Base-by-base conservation (phyloP, 2,329 filamentous ascomycete genomes). In the Alternaria panax region DNA sequence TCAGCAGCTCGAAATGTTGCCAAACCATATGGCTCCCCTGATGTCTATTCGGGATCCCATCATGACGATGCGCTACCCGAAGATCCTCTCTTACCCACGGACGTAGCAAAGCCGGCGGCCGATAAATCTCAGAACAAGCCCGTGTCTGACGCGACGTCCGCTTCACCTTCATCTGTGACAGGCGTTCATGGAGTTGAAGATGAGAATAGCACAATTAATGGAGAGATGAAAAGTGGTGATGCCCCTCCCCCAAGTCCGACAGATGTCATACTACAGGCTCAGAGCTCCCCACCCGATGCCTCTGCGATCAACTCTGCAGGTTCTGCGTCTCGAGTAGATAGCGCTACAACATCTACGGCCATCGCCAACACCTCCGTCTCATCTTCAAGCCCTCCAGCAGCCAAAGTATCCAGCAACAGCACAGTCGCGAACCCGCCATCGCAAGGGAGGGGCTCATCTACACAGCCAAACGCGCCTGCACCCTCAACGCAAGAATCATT, bases 401-500 rank as follows among this genome's bases (percentile, higher is more conserved):
- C 54, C 5, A 74, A 63, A 55, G 20, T 60, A 16, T 45, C 65
- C 1, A 59, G 56, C 30, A 71, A 75, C 45, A 62, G 59, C 20
- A 72, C 67, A 2, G 51, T 53, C 8, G 68, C 48, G 46, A 65
- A 46, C 14, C 36, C 68, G 9, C 66, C 65, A 47, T 38, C 67
- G 4, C 65, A 70, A 27, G 40, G 67, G 16, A 69, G 75, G 27
- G 59, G 62, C 25, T 67, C 82, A 8, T 72, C 83, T 41, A 79
- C 81, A 25, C 79, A 86, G 67, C 80, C 83, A 1, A 73, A 69
- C 27, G 78, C 85, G 2, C 79, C 90, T 1, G 86, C 88, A 1
- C 93, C 94, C 2, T 93, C 93, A 0, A 95, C 96, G 1, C 95
- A 99, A 77, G 95, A 99, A 75, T 95, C 92, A 2, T 98, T 99